These are phyloP conservation scores for Phlegmacium glaucopus DNA, from an alignment of 768 basidiomycete species.

Conservation along the genomic window DNA sequence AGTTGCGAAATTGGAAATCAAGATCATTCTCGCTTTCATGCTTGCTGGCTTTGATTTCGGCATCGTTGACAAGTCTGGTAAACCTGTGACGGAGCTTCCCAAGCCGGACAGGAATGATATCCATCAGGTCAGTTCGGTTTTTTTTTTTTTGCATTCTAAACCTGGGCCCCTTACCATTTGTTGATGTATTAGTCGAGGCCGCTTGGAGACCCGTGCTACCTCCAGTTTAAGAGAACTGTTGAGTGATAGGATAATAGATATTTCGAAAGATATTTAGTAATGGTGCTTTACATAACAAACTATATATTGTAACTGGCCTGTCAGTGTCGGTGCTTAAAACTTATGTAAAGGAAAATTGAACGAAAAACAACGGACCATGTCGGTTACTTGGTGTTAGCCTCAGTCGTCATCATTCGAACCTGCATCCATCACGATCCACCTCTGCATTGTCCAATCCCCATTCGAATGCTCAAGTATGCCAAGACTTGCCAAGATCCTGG, in stretches of 20 bases:
- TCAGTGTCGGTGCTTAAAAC: too few species aligned
- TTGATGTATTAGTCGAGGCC: constrained; percentile 16
- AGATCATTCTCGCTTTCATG: constrained; percentile 32
- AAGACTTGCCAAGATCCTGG: too few species aligned
- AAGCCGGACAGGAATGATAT: constrained; percentile 30
- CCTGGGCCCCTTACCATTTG: background rate
- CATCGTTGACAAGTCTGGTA: constrained; percentile 29
- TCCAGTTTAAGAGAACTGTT: constrained; percentile 18
- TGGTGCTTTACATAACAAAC: background rate
- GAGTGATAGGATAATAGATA: too few species aligned
- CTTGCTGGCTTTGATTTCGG: constrained; percentile 29
- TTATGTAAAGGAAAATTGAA: too few species aligned
- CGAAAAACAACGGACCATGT: too few species aligned
- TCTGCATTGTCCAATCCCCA: too few species aligned
- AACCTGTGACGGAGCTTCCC: constrained; percentile 18
- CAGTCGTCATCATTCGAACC: too few species aligned
- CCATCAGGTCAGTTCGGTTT: constrained; percentile 21
- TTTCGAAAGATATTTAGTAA: background rate
- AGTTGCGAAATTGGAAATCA: constrained; percentile 36
- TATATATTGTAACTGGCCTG: too few species aligned
- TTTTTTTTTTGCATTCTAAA: background rate
- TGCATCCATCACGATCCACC: too few species aligned
- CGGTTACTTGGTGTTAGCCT: too few species aligned
- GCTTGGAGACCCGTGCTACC: constrained; percentile 19
- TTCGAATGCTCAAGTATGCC: too few species aligned